phyloP scores from a whole-genome alignment of 2,329 filamentous ascomycete genomes.

The Xylariaceae sp. region DNA sequence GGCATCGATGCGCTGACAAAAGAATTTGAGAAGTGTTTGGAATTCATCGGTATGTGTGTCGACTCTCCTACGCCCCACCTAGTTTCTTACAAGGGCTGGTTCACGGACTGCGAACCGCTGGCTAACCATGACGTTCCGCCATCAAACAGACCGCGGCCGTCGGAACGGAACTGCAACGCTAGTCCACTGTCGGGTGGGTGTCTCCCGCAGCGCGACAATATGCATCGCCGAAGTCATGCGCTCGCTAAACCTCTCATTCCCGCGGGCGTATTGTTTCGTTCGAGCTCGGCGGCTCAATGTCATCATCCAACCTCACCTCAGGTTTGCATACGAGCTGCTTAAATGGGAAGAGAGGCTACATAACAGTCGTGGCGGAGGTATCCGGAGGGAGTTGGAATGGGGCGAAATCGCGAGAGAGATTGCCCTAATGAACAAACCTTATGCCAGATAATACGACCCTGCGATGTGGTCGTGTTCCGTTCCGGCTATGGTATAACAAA shows the following conservation, averaged over 20 bases:
- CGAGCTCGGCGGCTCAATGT: constrained; percentile 91
- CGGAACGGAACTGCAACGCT: constrained; percentile 79
- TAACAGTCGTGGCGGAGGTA: constrained; percentile 42
- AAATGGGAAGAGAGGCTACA: constrained; percentile 89
- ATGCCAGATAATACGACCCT: constrained; percentile 61
- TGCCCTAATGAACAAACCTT: constrained; percentile 93
- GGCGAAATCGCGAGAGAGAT: constrained; percentile 85
- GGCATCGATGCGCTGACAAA: constrained; percentile 89
- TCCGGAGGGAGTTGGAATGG: constrained; percentile 88
- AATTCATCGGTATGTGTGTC: constrained; percentile 77
- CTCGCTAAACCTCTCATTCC: constrained; percentile 76
- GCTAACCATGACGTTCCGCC: constrained; percentile 18
- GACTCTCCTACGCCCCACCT: constrained; percentile 3
- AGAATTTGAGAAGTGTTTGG: constrained; percentile 82
- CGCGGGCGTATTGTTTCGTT: constrained; percentile 94
- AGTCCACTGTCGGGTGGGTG: constrained; percentile 94
- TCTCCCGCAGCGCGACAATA: constrained; percentile 93
- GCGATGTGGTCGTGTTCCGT: neutral
- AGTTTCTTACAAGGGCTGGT: neutral
- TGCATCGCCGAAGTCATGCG: constrained; percentile 99
- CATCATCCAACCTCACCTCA: constrained; percentile 94
- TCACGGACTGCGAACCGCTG: neutral
- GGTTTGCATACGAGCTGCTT: constrained; percentile 92
- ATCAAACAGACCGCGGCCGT: constrained; percentile 71
- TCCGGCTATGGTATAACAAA: neutral